Base-by-base conservation (phyloP, 176 grass and related monocot species). In the Eleusine coracana region DNA sequence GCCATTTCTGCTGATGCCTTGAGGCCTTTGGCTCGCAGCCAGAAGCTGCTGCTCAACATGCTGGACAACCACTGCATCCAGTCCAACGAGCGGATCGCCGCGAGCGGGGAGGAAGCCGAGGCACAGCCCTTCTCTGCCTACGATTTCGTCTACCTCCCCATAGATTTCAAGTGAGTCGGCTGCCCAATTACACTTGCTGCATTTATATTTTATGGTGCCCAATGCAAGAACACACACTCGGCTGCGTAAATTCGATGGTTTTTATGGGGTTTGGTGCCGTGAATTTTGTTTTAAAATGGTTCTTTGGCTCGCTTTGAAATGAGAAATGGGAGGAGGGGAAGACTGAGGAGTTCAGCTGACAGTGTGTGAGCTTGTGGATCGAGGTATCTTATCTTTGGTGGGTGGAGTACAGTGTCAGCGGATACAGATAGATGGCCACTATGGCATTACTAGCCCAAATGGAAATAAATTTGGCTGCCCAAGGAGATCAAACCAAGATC, bases 101-200 rank as follows among this genome's bases (percentile, higher is more conserved):
- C 87, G 44, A 74, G 60, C 34, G 77, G 70, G 16, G 81, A 73
- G 31, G 77, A 75, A 36, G 38, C 12, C 16, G 27, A 79, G 13
- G 87, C 15, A 44, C 87, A 96, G 27, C 97, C 93, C 9, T 88
- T 88, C 68, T 99, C 97, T 4, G 82, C 89, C 79, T 99, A 96
- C 82, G 97, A 99, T 91, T 99, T 99, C 66, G 85, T 96, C 86
- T 99, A 99, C 74, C 97, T 99, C n/a, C 97, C 97, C 72, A 99
- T 99, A 41, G 97, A 99, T 94, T 99, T 99, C 97, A 99, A 89
- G 97, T 99, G 86, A 94, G 96, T 92, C 12, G 23, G 48, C 59
- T 74, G 10, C 39, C 74, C 52, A 41, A 44, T 28, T 28, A 76
- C 44, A 50, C 48, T 52, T 18, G 65, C 70, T 73, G 39, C 52